A percentile compares a stretch with the other conserved stretches of the same genome.
These are phyloP conservation scores for Melampsora abietis-canadensis DNA, from an alignment of 1,284 basidiomycete species.

Conservation along the genomic window DNA sequence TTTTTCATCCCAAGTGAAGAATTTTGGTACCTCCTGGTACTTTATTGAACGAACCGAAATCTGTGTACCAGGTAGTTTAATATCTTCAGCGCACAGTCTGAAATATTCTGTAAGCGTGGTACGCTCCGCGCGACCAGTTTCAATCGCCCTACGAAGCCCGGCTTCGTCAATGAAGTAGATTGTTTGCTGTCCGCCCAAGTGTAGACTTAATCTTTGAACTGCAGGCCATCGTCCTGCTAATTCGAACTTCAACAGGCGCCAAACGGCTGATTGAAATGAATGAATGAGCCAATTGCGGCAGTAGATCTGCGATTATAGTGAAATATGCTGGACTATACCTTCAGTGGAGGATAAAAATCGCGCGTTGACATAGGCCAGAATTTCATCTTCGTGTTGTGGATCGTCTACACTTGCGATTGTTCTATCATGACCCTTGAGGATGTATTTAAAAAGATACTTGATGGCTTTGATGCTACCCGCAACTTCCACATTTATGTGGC, in stretches of 20 bases:
- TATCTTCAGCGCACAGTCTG: background rate
- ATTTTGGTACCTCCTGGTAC: background rate
- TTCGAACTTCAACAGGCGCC: background rate
- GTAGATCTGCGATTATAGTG: too few species aligned
- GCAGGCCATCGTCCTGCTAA: background rate
- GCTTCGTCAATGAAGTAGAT: background rate
- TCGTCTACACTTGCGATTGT: too few species aligned
- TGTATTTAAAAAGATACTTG: too few species aligned
- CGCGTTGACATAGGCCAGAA: too few species aligned
- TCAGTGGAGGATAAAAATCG: too few species aligned
- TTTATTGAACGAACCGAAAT: too few species aligned
- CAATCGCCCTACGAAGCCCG: background rate
- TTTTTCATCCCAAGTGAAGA: background rate
- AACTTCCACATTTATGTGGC: too few species aligned
- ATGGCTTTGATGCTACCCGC: too few species aligned
- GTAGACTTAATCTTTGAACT: background rate
- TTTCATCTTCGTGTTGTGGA: too few species aligned
- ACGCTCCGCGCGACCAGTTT: background rate
- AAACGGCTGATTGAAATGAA: too few species aligned
- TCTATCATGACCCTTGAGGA: too few species aligned
- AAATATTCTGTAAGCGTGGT: constrained; percentile 1
- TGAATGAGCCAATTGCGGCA: too few species aligned
- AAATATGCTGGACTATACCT: background rate
- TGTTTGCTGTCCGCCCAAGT: background rate
- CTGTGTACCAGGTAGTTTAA: background rate